Conservation (phyloP, 2,329 filamentous ascomycete species). For the Coniochaeta sp. region DNA sequence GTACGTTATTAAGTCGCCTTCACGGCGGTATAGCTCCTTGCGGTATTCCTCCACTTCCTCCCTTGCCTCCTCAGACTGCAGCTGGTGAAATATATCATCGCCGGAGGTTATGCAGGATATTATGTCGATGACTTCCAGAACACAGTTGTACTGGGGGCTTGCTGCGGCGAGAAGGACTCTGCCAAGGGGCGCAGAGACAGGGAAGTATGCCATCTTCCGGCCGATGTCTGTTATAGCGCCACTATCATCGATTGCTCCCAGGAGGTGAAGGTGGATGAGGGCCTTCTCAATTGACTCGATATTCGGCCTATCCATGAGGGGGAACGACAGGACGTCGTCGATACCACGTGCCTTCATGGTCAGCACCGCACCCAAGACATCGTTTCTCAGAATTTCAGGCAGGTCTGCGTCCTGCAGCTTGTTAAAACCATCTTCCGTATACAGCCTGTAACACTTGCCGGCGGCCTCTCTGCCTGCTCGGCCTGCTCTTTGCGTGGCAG, state of each 20-base stretch:
- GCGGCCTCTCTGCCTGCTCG: constrained; percentile 88
- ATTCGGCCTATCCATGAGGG: constrained; percentile 76
- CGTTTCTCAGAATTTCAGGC: constrained; percentile 86
- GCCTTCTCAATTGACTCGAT: constrained; percentile 75
- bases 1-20: constrained; percentile 59
- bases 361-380: constrained; percentile 76
- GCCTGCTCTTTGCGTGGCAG: constrained; percentile 84
- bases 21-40: constrained; percentile 51
- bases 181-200: constrained; percentile 72
- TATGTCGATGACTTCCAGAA: constrained; percentile 81
- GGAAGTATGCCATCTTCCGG: constrained; percentile 71
- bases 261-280: constrained; percentile 68
- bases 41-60: constrained; percentile 47
- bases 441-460: constrained; percentile 84
- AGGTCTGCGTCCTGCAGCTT: constrained; percentile 64
- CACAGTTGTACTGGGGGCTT: constrained; percentile 60
- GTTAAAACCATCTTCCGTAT: constrained; percentile 71
- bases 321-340: constrained; percentile 72
- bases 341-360: constrained; percentile 93
- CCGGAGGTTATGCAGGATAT: constrained; percentile 58
- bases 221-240: constrained; percentile 71
- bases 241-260: constrained; percentile 66
- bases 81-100: constrained; percentile 54
- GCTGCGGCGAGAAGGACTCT: constrained; percentile 77
- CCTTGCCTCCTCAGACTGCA: constrained; percentile 48